Percentiles rank a stretch among this genome's conserved stretches.
Conservation (phyloP, 768 basidiomycete genomes). For the Suillus ampliporus region DNA sequence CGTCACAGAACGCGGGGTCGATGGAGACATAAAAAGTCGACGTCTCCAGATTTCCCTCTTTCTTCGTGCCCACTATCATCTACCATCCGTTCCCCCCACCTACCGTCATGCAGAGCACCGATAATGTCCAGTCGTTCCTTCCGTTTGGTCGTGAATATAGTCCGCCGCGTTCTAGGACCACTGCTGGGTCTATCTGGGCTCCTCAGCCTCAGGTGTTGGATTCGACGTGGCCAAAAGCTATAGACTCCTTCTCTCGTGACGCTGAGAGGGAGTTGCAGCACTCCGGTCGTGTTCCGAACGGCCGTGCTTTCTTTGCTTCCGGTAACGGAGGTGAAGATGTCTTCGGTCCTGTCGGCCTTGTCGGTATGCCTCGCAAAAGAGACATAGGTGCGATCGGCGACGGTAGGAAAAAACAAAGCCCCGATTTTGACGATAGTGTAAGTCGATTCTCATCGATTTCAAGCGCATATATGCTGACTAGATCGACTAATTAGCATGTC, state of each 20-base stretch:
- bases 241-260: slow-evolving; percentile 64
- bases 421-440: slow-evolving; percentile 57
- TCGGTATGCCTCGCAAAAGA: slow-evolving; percentile 46
- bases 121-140: slow-evolving; percentile 32
- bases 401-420: slow-evolving; percentile 67
- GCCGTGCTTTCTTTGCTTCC: slow-evolving; percentile 25
- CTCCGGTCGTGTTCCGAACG: slow-evolving; percentile 32
- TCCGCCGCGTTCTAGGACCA: slow-evolving; percentile 47
- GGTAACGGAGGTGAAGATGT: slow-evolving; percentile 59
- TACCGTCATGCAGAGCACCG: slow-evolving; percentile 34
- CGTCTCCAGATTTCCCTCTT: slow-evolving; percentile 40
- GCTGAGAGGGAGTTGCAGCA: slow-evolving; percentile 47
- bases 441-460: slow-evolving; percentile 28
- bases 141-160: slow-evolving; percentile 46
- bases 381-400: slow-evolving; percentile 80
- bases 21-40: slow-evolving; percentile 41
- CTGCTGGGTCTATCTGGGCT: slow-evolving; percentile 76
- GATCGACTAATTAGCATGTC: slow-evolving; percentile 59
- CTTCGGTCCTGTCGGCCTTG: slow-evolving; percentile 59
- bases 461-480: slow-evolving; percentile 36
- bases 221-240: slow-evolving; percentile 67
- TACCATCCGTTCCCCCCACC: slow-evolving; percentile 31
- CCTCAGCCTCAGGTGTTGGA: slow-evolving; percentile 77
- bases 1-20: slow-evolving; percentile 37
- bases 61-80: slow-evolving; percentile 48